Percentiles rank a stretch among this genome's conserved stretches.
phyloP scores from a whole-genome alignment of 306 rosid genomes.

The Lagenaria siceraria region DNA sequence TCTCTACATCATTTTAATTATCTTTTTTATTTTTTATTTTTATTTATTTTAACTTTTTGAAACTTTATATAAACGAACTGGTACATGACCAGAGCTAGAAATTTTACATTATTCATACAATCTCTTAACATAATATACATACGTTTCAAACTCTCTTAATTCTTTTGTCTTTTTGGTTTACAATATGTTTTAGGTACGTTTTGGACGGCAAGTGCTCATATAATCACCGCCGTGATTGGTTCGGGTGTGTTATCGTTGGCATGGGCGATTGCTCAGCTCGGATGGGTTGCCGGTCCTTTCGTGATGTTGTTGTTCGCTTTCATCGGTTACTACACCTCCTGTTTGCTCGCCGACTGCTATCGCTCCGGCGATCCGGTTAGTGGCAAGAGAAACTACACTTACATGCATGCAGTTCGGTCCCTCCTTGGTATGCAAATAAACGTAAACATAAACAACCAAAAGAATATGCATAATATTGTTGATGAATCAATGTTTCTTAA shows the following conservation, averaged over 20 bases:
- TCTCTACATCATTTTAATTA: neutral
- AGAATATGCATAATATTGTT: neutral
- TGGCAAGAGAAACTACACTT: slow-evolving; percentile 42
- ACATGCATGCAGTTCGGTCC: slow-evolving; percentile 46
- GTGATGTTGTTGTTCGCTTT: slow-evolving; percentile 37
- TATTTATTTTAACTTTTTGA: neutral
- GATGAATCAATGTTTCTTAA: neutral
- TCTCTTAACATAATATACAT: no score
- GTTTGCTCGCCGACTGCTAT: slow-evolving; percentile 31
- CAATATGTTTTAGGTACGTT: slow-evolving; percentile 21
- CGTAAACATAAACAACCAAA: neutral
- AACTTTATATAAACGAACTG: slow-evolving; percentile 30
- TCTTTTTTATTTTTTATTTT: neutral
- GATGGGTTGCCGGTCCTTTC: slow-evolving; percentile 58
- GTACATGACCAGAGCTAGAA: slow-evolving; percentile 5
- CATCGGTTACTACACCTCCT: slow-evolving; percentile 25
- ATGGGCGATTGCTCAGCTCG: slow-evolving; percentile 55
- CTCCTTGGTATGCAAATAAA: slow-evolving; percentile 27
- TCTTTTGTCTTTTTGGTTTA: neutral
- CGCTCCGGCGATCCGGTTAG: slow-evolving; percentile 27
- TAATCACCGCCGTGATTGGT: slow-evolving; percentile 56
- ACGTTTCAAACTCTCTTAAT: neutral
- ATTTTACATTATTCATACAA: no score
- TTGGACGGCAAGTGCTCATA: slow-evolving; percentile 56
- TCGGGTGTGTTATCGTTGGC: slow-evolving; percentile 53